Evolutionary conservation across 2,329 filamentous ascomycete genomes (phyloP), one percentile per base, ranked within the genome.

Genomic region (Fusarium foetens): DNA sequence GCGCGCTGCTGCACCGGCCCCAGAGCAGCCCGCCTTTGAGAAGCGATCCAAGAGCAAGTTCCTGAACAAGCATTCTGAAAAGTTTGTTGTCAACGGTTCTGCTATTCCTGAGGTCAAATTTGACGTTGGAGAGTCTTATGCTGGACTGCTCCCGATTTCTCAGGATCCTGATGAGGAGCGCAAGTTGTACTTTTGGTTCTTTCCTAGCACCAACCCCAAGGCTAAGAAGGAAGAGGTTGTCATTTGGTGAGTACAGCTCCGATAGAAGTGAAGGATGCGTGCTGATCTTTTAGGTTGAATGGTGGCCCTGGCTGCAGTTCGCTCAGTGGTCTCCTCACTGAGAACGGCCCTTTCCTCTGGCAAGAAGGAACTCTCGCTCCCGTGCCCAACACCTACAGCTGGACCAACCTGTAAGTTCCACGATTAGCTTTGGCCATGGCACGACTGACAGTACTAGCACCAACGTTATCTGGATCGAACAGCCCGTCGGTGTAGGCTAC

Each of bases 401-500:
- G 92, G 92, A 88, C 89, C 66, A 92, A 92, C 55, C 81, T 95
- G 75, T 77, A 59, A 65, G 73, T 25, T 2, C 0, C 12, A 6
- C 5, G 1, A 19, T 3, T 0, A 1, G 1, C 5, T 17, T 0
- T 8, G 3, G 1, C 0, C 3, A 2, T 2, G 5, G 5, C n/a
- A 29, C 9, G 5, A 60, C 49, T 33, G 31, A 48, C 23, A 19
- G 2, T 0, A n/a, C 4, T 16, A 77, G 75, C 39, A 93, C 92
- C 58, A 94, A 95, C 79, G 88, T 95, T 76, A 83, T 96, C 51
- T 96, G 90, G 88, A 86, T 93, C 13, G 92, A 93, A 75, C 91
- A 93, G 77, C 90, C 89, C 9, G 82, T 89, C 16, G 86, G 86
- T 35, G 92, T 92, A 1, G 93, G 93, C 19, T 95, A 93, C 79